Conservation (phyloP, 2,329 filamentous ascomycete species). For the Helminthosporium solani region DNA sequence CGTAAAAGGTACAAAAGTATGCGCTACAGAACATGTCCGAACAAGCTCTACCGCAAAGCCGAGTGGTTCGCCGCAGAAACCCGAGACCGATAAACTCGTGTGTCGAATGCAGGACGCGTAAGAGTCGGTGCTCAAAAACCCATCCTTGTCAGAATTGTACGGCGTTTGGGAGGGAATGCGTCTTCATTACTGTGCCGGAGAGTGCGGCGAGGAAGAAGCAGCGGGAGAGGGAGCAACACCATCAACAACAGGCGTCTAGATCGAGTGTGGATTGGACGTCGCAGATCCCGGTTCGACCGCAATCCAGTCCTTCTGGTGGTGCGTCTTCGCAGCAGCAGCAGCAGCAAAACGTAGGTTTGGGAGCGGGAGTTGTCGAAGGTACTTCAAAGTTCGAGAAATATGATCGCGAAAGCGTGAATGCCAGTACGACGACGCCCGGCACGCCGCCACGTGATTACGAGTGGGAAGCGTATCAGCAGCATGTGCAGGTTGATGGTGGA, state of each 20-base stretch:
- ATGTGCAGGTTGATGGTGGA: slow-evolving; percentile 40
- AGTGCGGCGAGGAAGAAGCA: slow-evolving; percentile 41
- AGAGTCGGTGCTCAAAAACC: slow-evolving; percentile 43
- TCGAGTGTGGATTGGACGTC: slow-evolving; percentile 40
- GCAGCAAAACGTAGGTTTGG: not conserved
- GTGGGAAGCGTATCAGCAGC: slow-evolving; percentile 43
- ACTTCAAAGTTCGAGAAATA: slow-evolving; percentile 19
- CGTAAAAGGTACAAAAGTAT: slow-evolving; percentile 21
- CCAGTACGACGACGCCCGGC: slow-evolving; percentile 37
- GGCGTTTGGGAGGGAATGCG: slow-evolving; percentile 41
- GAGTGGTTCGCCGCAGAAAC: slow-evolving; percentile 42
- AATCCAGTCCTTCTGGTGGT: slow-evolving; percentile 20
- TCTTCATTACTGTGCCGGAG: slow-evolving; percentile 43
- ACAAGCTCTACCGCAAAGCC: slow-evolving; percentile 39
- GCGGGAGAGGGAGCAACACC: slow-evolving; percentile 28
- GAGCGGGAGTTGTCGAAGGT: not conserved
- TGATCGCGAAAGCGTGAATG: slow-evolving; percentile 26
- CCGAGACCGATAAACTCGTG: slow-evolving; percentile 43
- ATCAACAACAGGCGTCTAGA: slow-evolving; percentile 27
- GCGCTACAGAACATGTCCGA: slow-evolving; percentile 38
- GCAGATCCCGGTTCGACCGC: slow-evolving; percentile 37
- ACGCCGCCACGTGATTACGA: slow-evolving; percentile 43
- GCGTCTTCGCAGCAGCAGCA: not conserved
- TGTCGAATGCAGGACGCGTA: slow-evolving; percentile 42
- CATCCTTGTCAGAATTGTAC: slow-evolving; percentile 44